Evolutionary conservation across 1,284 basidiomycete genomes (phyloP).

Genomic region (Apiotrichum brassicae): DNA sequence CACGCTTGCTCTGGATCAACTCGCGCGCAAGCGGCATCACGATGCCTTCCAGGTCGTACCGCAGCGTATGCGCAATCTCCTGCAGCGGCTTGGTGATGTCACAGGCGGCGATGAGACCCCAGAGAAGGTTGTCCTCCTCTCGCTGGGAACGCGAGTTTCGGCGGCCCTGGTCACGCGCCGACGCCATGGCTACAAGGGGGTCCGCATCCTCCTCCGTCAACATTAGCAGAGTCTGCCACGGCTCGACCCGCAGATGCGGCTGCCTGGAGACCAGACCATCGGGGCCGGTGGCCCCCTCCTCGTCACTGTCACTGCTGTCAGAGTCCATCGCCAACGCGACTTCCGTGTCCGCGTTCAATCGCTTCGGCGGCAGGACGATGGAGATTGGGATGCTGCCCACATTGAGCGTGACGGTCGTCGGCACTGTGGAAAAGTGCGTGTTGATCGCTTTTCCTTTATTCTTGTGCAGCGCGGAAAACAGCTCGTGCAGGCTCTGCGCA

Average conservation of each 20-base stretch:
- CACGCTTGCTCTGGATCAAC: conserved; percentile 82
- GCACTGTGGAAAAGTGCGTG: conserved; percentile 47
- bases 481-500: conserved; percentile 63
- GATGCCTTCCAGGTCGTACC: conserved; percentile 79
- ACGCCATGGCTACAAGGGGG: background rate
- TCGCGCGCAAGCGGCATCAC: conserved; percentile 82
- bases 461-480: conserved; percentile 51
- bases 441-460: conserved; percentile 58
- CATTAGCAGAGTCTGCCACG: conserved; percentile 85
- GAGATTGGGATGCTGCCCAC: conserved; percentile 70
- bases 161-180: background rate
- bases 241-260: conserved; percentile 53
- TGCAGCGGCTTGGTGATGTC: conserved; percentile 57
- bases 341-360: conserved; percentile 47
- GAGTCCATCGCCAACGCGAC: conserved; percentile 48
- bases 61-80: conserved; percentile 76
- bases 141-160: conserved; percentile 2
- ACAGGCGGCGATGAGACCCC: conserved; percentile 58
- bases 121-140: conserved; percentile 55
- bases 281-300: conserved; percentile 8
- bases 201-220: conserved; percentile 45
- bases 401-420: conserved; percentile 63
- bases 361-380: conserved; percentile 69
- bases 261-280: conserved; percentile 10
- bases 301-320: conserved; percentile 50